Base-by-base conservation (phyloP, 768 basidiomycete genomes). In the Piloderma croceum region DNA sequence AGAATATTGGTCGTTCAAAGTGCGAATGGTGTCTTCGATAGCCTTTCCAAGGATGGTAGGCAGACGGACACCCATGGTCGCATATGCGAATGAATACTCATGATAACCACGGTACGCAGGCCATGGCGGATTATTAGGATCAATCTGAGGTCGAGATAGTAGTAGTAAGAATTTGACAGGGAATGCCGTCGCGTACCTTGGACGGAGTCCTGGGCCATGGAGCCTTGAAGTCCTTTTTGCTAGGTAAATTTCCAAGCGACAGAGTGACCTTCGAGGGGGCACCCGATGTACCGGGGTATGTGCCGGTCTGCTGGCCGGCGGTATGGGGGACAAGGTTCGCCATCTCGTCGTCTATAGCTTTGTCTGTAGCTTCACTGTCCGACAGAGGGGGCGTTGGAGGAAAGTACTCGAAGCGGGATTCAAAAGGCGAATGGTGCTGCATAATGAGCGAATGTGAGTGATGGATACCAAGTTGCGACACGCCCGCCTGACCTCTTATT, bases 41-140 rank as follows among this genome's bases (percentile, higher is more conserved):
- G 88, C 93, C 65, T 96, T 97, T 48, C 90, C 90, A 35, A 96
- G 71, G 48, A 97, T 97, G 29, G 93, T 94, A 2, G 93, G 93
- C 19, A 96, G 77, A 34, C 93, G 83, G n/a, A 85, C 81, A 45
- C 90, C 88, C 92, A 96, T 96, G 3, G 92, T 94, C 23, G 90
- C 93, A 63, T 93, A 79, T 27, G 83, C 83, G 54, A 89, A 89
- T 1, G 82, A 88, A 57, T 81, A 87, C 52, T 87, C 81, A 58
- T 82, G 77, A 57, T 88, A 86, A 4, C 84, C 83, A 31, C 86
- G 80, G 61, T 77, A 88, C 1, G 73, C 72, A 23, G 72, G 74
- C 73, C 71, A 88, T 13, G 85, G 85, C 7, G 85, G 85, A 65
- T 88, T 86, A 59, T 88, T 87, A 23, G 84, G 84, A 58, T 88